Conservation (phyloP, 2,329 filamentous ascomycete genomes). For the Lecanicillium sp. region DNA sequence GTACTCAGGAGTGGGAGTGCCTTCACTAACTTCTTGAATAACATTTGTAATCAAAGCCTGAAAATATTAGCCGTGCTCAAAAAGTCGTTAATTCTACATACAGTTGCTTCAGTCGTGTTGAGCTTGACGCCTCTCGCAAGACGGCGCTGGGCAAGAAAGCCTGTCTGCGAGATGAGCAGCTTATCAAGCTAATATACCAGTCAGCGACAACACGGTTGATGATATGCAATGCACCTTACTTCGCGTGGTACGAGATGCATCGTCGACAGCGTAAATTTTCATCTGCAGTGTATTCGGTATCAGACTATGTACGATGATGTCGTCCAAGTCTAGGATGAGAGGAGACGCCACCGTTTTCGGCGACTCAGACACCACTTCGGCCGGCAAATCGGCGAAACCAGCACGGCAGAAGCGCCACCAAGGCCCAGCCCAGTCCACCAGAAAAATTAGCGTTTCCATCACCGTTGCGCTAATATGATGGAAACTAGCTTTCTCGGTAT, state of each 20-base stretch:
- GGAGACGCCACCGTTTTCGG: not conserved
- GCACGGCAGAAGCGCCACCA: not conserved
- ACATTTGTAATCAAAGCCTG: slow-evolving; percentile 4
- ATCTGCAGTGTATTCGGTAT: no score
- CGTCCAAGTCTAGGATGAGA: no score
- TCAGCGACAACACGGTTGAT: slow-evolving; percentile 20
- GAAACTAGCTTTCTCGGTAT: no score
- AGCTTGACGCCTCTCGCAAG: slow-evolving; percentile 81
- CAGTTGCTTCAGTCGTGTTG: slow-evolving; percentile 83
- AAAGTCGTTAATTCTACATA: slow-evolving; percentile 28
- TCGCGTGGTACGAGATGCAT: slow-evolving; percentile 44
- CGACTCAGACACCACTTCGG: not conserved
- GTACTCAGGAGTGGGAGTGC: no score
- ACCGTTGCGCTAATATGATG: no score
- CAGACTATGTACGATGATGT: no score
- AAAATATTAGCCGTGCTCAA: not conserved
- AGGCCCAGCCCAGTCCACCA: no score
- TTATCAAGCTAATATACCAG: slow-evolving; percentile 69
- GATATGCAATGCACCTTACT: slow-evolving; percentile 23
- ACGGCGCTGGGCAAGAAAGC: slow-evolving; percentile 76
- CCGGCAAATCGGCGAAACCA: slow-evolving; percentile 3
- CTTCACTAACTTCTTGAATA: slow-evolving; percentile 2
- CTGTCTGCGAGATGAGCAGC: slow-evolving; percentile 84
- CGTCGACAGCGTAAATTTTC: not conserved
- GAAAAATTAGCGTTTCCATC: no score